Conservation (phyloP, 1,284 basidiomycete species). For the Ustilago xerochloae region DNA sequence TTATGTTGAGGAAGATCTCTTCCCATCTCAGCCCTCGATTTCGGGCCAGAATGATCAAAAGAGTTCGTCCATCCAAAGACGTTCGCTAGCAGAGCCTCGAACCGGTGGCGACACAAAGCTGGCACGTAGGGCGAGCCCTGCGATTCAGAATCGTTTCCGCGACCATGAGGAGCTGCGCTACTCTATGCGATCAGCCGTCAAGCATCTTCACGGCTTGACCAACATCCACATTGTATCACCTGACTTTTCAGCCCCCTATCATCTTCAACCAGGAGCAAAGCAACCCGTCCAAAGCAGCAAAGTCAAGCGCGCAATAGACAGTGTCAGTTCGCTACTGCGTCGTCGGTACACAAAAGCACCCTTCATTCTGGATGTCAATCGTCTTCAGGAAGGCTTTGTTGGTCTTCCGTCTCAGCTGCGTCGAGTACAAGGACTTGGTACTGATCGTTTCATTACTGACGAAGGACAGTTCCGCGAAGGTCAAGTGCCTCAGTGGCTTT, state of each 20-base stretch:
- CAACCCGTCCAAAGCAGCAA: neutral
- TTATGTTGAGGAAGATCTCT: constrained; percentile 38
- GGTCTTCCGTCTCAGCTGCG: constrained; percentile 44
- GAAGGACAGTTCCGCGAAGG: constrained; percentile 47
- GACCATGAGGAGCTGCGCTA: constrained; percentile 55
- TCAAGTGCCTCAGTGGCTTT: constrained; percentile 54
- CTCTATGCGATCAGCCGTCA: constrained; percentile 37
- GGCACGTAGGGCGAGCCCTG: constrained; percentile 8
- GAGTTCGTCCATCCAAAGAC: neutral
- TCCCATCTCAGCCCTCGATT: constrained; percentile 12
- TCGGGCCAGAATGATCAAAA: neutral
- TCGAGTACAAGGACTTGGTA: constrained; percentile 30
- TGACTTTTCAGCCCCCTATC: constrained; percentile 50
- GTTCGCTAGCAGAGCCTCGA: neutral
- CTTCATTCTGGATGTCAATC: constrained; percentile 20
- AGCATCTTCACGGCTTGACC: constrained; percentile 36
- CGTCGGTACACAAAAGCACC: constrained; percentile 5
- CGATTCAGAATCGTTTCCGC: constrained; percentile 42
- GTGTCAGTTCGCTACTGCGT: neutral
- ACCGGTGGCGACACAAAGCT: neutral
- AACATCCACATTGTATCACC: constrained; percentile 53
- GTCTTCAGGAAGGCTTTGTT: constrained; percentile 21
- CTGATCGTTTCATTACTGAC: constrained; percentile 39
- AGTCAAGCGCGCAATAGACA: neutral
- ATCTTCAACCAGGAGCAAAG: constrained; percentile 34